Base-by-base conservation (phyloP, 169 alveolate species). In the Plasmodium malariae region DNA sequence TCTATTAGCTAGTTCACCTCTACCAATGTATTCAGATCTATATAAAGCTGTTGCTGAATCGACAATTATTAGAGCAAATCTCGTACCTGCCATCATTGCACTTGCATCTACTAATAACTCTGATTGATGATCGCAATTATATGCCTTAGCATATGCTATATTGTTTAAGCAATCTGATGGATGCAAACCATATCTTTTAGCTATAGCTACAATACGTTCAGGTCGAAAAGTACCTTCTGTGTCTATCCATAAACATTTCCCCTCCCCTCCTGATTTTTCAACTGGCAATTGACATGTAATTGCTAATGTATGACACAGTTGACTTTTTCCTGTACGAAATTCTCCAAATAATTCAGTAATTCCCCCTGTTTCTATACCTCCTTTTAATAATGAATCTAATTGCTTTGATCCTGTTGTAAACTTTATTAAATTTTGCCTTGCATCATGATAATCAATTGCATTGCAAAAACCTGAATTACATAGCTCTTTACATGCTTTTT, bases 221-320 rank as follows among this genome's bases (percentile, higher is more conserved):
- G 99, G 99, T 32, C 99, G 96, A 93, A 99, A 99, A 24, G 99
- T 98, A 51, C 99, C 99, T 93, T 99, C 99, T n/a, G 99, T 98
- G 95, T 99, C 99, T 14, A 99, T 98, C 97, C 99, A 99, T 90
- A 98, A 95, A 36, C 99, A 98, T 93, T 98, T 99, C 37, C 99
- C 99, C 49, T 98, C 99, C 2, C 99, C 99, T 0, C 99, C 99
- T 37, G 97, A 96, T 89, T 95, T 95, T 67, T 96, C 98, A 72
- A 95, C 93, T 3, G 99, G 99, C 32, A 98, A 94, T 92, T 98
- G 98, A 49, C 99, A 95, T 34, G 98, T 96, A 12, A 94, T 99
- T 45, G 98, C 96, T 30, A 98, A 87, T 9, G 99, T 98, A 88
- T 98, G 99, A 74, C 99, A 98, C 4, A 99, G 94, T 80, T 99